Base-by-base conservation (phyloP, 345 rosid genomes). In the Trapa bicornis region DNA sequence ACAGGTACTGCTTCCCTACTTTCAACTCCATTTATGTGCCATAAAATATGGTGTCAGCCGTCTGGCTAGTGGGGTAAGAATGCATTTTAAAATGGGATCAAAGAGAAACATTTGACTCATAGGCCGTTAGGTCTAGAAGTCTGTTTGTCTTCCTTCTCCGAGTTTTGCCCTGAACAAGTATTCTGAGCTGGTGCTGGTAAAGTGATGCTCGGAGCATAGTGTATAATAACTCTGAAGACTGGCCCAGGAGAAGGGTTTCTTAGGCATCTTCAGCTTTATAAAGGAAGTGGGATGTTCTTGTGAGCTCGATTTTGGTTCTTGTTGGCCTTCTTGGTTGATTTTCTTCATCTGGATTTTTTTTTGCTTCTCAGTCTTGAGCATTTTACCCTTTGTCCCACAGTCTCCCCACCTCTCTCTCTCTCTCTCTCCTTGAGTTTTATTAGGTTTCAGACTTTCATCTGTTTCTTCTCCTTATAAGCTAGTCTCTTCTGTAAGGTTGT, bases 281-380 rank as follows among this genome's bases (percentile, higher is more conserved):
- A 42, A 47, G 37, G 36, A 45, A 7, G 52, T 65, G 9, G 50
- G 52, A 12, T 45, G 7, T 42, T 41, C 43, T 43, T 6, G 36
- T 43, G 52, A 65, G 67, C 67, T 65, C n/a, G 67, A 22, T 65
- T 65, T 65, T 3, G 52, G 15, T 43, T 65, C 52, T 4, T 42
- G 42, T 65, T 16, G 37, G 36, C 52, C 37, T 29, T 43, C 53
- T 42, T 37, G 1, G 11, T 58, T 35, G 63, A 58, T 58, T 2
- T 41, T 33, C 37, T 58, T 10, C 52, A 42, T 65, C 67, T 65
- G 67, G 67, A 53, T 65, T 16, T 42, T 22, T 42, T 42, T 45
- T 42, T 33, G 6, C 50, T 16, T 12, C 33, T 11, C 63, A 58
- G 63, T 65, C 42, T 43, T 16, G 17, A 65, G 67, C 47, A 22